Evolutionary conservation across 768 basidiomycete genomes (phyloP), one percentile per base, ranked within the genome.

Genomic region (Pilatotrama ljubarskyi): DNA sequence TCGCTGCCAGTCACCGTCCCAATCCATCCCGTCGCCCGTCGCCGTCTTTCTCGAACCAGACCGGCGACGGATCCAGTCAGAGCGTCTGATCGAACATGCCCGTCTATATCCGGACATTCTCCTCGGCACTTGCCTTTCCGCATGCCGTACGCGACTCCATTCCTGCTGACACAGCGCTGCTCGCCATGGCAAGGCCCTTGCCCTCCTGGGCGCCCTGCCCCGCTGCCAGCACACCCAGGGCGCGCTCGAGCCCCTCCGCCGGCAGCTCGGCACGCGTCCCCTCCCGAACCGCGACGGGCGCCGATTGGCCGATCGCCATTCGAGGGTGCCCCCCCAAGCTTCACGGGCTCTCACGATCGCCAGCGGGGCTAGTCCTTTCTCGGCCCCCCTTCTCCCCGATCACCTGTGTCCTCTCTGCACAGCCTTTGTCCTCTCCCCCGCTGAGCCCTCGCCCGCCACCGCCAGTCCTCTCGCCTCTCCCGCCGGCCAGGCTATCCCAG

Each of bases 51-150:
- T 51, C 29, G 58, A 59, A 58, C 37, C 25, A 29, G 36, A 1
- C 58, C 49, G 57, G 48, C 53, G 43, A 63, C 54, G 57, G 57
- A 59, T 63, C 62, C 62, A 58, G 55, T 59, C 63, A 60, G 63
- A 59, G 46, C 52, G 42, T 67, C 66, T 67, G 66, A 67, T 67
- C 66, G 66, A 67, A 67, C 62, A 58, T 50, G 40, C 18, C 55
- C 62, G 62, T 57, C 58, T 56, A 55, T 46, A 59, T 59, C 53
- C 62, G 62, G 58, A 51, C 32, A 46, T 48, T 46, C 47, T 56
- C 57, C 60, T 64, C 66, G 63, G 66, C 58, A 62, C 47, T 59
- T 59, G 9, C 57, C 65, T 47, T 59, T 62, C 63, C 63, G 59
- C 59, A 64, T 64, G 63, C 63, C 63, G 63, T 64, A 64, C 62